phyloP scores from a whole-genome alignment of 495 filamentous ascomycete genomes.

The Trypethelium eluteriae region DNA sequence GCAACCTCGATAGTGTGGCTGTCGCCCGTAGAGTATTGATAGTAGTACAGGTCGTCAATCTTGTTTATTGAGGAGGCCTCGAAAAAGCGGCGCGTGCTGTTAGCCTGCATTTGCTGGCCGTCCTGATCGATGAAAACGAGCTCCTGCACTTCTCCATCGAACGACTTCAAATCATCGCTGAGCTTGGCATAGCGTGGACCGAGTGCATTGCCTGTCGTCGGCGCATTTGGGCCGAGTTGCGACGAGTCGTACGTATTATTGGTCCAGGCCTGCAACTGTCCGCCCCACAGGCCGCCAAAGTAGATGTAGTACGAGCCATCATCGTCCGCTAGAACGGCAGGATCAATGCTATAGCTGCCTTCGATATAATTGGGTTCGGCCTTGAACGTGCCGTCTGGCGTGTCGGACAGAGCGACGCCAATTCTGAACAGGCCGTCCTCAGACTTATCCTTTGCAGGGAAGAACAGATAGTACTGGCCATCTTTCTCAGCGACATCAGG shows the following conservation, averaged over 20 bases:
- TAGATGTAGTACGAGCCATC: slow-evolving; percentile 55
- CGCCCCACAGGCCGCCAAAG: slow-evolving; percentile 65
- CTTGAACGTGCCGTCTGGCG: slow-evolving; percentile 51
- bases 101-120: slow-evolving; percentile 49
- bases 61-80: slow-evolving; percentile 71
- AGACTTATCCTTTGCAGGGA: slow-evolving; percentile 51
- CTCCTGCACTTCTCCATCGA: slow-evolving; percentile 44
- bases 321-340: slow-evolving; percentile 56
- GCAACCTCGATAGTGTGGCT: slow-evolving; percentile 65
- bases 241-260: slow-evolving; percentile 39
- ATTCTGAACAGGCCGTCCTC: slow-evolving; percentile 53
- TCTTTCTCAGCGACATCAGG: slow-evolving; percentile 53
- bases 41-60: slow-evolving; percentile 60
- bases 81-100: slow-evolving; percentile 70
- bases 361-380: slow-evolving; percentile 51
- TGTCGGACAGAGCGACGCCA: slow-evolving; percentile 48
- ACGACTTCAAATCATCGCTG: slow-evolving; percentile 53
- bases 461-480: slow-evolving; percentile 59
- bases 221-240: slow-evolving; percentile 46
- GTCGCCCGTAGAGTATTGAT: slow-evolving; percentile 68
- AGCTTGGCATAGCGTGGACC: slow-evolving; percentile 55
- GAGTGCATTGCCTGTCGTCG: slow-evolving; percentile 36
- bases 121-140: slow-evolving; percentile 52
- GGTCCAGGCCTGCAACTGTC: slow-evolving; percentile 58
- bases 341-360: slow-evolving; percentile 57